Conservation (phyloP, 495 filamentous ascomycete species). For the Niebla homalea region DNA sequence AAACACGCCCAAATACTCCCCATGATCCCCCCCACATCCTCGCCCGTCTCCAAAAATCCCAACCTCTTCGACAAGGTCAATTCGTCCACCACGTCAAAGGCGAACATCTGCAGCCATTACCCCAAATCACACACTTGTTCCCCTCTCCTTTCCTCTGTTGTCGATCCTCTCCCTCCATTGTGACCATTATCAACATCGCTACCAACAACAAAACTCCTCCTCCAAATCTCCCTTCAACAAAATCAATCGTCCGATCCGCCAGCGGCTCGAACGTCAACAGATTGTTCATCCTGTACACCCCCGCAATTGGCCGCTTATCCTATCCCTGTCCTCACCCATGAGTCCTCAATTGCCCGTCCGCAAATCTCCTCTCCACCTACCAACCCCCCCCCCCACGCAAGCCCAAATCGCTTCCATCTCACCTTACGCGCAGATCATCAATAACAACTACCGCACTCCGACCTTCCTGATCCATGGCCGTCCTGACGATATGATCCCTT, state of each 20-base stretch:
- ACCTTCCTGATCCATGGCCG: conserved; percentile 36
- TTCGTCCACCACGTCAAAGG: conserved; percentile 30
- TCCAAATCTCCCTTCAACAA: conserved; percentile 25
- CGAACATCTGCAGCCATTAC: conserved; percentile 32
- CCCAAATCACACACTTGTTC: conserved; percentile 19
- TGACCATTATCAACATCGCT: too few species aligned
- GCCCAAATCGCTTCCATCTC: conserved; percentile 20
- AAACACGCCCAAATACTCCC: conserved; percentile 16
- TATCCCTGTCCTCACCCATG: neutral
- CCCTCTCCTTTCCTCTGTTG: too few species aligned
- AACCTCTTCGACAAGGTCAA: conserved; percentile 25
- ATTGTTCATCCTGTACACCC: conserved; percentile 23
- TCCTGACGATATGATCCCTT: conserved; percentile 22
- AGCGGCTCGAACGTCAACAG: conserved; percentile 18
- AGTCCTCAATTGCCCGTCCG: too few species aligned
- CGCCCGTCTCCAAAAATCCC: conserved; percentile 26
- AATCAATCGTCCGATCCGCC: conserved; percentile 20
- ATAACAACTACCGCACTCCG: conserved; percentile 28
- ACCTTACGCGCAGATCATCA: conserved; percentile 27
- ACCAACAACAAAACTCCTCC: conserved; percentile 14
- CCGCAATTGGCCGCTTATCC: conserved; percentile 27
- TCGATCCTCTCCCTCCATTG: too few species aligned
- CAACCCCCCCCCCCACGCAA: neutral
- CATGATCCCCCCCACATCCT: conserved; percentile 24
- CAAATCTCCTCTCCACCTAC: too few species aligned